Percentiles rank a stretch among this genome's conserved stretches.
These are phyloP conservation scores for Periconia macrospinosa DNA, from an alignment of 2,329 filamentous ascomycete genomes.

Conservation along the genomic window DNA sequence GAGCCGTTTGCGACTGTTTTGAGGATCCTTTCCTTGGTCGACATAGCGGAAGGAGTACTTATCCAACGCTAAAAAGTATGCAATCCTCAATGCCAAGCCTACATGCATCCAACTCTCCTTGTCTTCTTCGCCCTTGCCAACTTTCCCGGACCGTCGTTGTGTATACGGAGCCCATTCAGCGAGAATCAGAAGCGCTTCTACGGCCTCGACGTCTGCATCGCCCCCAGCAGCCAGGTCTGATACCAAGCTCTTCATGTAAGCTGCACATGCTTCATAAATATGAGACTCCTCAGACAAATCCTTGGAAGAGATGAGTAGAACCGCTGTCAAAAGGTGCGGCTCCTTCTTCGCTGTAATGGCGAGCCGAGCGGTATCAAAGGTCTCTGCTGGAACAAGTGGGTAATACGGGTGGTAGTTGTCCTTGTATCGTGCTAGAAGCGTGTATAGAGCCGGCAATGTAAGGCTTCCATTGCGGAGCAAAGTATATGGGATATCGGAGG, in stretches of 20 bases:
- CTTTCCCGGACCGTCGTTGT: conserved; percentile 61
- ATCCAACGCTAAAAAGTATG: conserved; percentile 71
- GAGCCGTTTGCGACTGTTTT: conserved; percentile 64
- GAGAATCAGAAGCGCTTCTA: conserved; percentile 69
- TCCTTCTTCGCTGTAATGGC: conserved; percentile 62
- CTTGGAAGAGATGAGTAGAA: conserved; percentile 71
- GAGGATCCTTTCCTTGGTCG: conserved; percentile 59
- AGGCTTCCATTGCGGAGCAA: conserved; percentile 47
- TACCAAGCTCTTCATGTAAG: conserved; percentile 70
- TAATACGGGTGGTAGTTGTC: conserved; percentile 71
- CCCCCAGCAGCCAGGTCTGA: conserved; percentile 68
- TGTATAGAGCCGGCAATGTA: conserved; percentile 51
- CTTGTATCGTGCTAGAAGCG: conserved; percentile 61
- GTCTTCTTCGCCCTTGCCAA: conserved; percentile 73
- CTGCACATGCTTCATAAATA: conserved; percentile 67
- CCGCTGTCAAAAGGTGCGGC: conserved; percentile 68
- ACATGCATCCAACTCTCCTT: conserved; percentile 78
- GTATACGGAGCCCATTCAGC: conserved; percentile 75
- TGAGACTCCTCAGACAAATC: conserved; percentile 66
- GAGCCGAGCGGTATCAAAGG: conserved; percentile 58
- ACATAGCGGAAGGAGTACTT: conserved; percentile 67
- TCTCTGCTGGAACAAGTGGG: conserved; percentile 64
- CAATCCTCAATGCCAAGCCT: conserved; percentile 68
- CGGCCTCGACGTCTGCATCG: conserved; percentile 69
- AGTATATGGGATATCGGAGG: conserved; percentile 45